These are phyloP conservation scores for Botrytis paeoniae DNA, from an alignment of 2,329 filamentous ascomycete genomes.

Conservation along the genomic window DNA sequence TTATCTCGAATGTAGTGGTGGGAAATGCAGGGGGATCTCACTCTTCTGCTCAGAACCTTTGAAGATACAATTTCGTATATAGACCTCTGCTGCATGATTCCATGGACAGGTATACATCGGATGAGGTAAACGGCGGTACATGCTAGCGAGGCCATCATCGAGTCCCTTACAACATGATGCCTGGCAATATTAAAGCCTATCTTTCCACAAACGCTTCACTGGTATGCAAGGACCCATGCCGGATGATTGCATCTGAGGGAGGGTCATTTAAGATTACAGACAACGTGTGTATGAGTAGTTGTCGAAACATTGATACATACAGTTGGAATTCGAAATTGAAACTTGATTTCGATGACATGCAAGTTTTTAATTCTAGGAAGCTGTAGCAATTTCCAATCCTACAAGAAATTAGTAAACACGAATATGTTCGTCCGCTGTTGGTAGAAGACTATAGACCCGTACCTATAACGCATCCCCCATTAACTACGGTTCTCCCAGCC, in stretches of 20 bases:
- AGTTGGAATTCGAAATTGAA: not conserved
- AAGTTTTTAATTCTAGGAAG: not conserved
- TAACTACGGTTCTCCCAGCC: not conserved
- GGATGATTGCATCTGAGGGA: not conserved
- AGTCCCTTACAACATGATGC: not conserved
- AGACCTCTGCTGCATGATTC: not conserved
- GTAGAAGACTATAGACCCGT: not conserved
- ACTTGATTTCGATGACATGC: not conserved
- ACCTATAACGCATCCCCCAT: not conserved
- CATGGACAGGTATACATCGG: not conserved
- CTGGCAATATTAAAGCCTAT: constrained; percentile 39
- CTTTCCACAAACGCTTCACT: constrained; percentile 40
- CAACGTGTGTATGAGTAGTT: not conserved
- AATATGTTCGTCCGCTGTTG: not conserved
- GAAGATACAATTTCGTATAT: not conserved
- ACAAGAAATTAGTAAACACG: not conserved
- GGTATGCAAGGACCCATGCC: not conserved
- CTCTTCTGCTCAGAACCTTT: not conserved
- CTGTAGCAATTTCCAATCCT: not conserved
- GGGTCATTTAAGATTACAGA: not conserved
- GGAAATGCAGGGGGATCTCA: not conserved
- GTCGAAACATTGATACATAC: not conserved
- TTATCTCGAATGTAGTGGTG: not conserved
- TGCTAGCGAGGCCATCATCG: not conserved
- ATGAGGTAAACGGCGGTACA: constrained; percentile 1